phyloP scores from a whole-genome alignment of 2,329 filamentous ascomycete species.

The Fusarium virguliforme region DNA sequence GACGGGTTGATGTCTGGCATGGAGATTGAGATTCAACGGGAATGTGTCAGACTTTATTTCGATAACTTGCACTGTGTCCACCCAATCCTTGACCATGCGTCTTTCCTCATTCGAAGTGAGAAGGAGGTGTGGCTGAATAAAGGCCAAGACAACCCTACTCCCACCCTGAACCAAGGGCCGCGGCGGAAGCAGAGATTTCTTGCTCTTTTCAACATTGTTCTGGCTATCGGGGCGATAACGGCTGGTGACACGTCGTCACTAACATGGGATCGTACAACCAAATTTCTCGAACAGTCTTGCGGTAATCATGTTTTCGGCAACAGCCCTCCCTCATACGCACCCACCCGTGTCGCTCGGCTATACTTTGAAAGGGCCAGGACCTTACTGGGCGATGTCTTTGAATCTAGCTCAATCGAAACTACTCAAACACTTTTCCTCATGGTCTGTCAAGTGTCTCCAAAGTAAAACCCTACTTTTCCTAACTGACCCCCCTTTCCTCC shows the following conservation, averaged over 20 bases:
- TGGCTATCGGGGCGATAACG: conserved; percentile 27
- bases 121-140: conserved; percentile 11
- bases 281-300: conserved; percentile 9
- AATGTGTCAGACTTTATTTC: conserved; percentile 28
- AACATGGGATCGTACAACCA: conserved; percentile 12
- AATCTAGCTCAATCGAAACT: conserved; percentile 27
- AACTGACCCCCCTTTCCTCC: not conserved
- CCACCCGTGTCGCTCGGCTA: conserved; percentile 19
- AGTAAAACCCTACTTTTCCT: not conserved
- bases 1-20: not conserved
- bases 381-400: conserved; percentile 22
- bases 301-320: conserved; percentile 1
- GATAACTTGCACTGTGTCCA: conserved; percentile 28
- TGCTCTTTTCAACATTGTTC: conserved; percentile 24
- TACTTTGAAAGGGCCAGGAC: conserved; percentile 23
- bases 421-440: conserved; percentile 31
- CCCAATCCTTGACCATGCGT: conserved; percentile 22
- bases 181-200: conserved; percentile 16
- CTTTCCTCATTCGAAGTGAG: conserved; percentile 19
- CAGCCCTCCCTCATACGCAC: conserved; percentile 6
- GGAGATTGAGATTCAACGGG: conserved; percentile 18
- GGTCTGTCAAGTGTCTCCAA: conserved; percentile 8
- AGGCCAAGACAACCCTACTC: not conserved
- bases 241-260: conserved; percentile 14
- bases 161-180: not conserved